Evolutionary conservation across 1,139 yeast genomes (phyloP).

Genomic region (Saccharomyces hybrid): DNA sequence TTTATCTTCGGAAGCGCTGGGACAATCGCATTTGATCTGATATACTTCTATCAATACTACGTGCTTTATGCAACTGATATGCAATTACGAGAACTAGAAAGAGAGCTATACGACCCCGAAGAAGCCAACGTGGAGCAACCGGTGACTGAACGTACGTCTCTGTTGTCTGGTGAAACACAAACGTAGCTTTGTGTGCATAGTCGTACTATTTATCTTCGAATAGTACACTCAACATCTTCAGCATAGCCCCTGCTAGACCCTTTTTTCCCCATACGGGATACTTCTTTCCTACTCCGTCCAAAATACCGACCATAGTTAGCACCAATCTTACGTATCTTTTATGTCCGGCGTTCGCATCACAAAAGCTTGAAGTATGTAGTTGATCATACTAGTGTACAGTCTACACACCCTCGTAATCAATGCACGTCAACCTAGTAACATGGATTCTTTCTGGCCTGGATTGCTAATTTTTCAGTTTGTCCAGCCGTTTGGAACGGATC

Average conservation of each 20-base stretch:
- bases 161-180: background rate
- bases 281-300: background rate
- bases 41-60: slow-evolving; percentile 60
- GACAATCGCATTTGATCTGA: slow-evolving; percentile 67
- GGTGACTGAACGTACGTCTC: background rate
- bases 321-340: background rate
- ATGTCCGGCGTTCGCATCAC: background rate
- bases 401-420: background rate
- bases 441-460: background rate
- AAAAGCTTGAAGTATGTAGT: background rate
- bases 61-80: slow-evolving; percentile 28
- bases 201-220: background rate
- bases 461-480: background rate
- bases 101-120: slow-evolving; percentile 10
- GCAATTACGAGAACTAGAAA: slow-evolving; percentile 25
- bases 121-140: background rate
- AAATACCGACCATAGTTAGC: background rate
- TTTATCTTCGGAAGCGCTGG: slow-evolving; percentile 83
- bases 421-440: background rate
- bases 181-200: background rate
- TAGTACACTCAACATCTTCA: background rate
- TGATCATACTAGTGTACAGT: no score
- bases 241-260: background rate
- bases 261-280: background rate
- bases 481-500: background rate